phyloP scores from a whole-genome alignment of 495 filamentous ascomycete species.

The Aspergillus biplanus region DNA sequence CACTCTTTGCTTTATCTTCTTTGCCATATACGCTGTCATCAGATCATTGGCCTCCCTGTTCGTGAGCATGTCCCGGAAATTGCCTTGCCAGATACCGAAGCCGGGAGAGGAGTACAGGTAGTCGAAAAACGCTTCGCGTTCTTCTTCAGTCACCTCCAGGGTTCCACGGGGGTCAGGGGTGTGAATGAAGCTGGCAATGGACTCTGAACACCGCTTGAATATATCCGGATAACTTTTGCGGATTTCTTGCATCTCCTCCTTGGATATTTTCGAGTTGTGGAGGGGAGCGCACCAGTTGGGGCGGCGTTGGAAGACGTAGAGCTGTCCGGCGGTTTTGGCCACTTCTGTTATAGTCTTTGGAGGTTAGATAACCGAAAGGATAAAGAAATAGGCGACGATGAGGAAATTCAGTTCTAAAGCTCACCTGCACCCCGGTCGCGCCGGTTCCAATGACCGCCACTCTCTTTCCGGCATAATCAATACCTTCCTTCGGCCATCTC shows the following conservation, averaged over 20 bases:
- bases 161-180: neutral
- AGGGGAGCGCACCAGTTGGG: neutral
- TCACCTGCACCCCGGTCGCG: conserved; percentile 64
- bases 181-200: neutral
- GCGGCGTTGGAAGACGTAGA: neutral
- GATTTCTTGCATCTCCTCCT: neutral
- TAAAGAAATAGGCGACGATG: too few relatives aligned
- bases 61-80: neutral
- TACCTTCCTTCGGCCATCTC: conserved; percentile 52
- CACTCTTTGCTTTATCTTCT: conserved; percentile 33
- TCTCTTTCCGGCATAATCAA: conserved; percentile 48
- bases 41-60: neutral
- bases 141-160: neutral
- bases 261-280: neutral
- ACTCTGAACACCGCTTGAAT: neutral
- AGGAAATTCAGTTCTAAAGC: too few relatives aligned
- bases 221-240: neutral
- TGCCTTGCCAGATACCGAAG: neutral
- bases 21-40: neutral
- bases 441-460: conserved; percentile 60
- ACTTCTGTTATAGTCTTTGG: conserved; percentile 50
- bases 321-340: neutral
- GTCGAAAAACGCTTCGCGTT: neutral
- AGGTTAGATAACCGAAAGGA: too few relatives aligned
- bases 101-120: neutral